phyloP scores from a whole-genome alignment of 371 early-diverging fungal genomes.

The Fennellomyces sp. region DNA sequence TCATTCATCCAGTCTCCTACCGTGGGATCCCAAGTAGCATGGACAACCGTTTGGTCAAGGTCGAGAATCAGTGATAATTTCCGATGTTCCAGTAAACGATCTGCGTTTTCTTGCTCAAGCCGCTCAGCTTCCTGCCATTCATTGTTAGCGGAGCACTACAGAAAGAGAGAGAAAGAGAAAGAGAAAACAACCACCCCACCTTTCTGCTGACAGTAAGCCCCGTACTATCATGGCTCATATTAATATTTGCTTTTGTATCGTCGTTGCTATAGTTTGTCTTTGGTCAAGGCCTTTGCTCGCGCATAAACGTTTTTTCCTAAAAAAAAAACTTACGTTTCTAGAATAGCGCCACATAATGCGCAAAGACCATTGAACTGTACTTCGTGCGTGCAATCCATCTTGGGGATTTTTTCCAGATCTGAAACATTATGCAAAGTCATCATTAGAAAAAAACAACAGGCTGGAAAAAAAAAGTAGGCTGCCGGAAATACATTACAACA shows the following conservation, averaged over 20 bases:
- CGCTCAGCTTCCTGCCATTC: slow-evolving; percentile 74
- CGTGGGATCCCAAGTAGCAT: slow-evolving; percentile 87
- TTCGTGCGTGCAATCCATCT: slow-evolving; percentile 70
- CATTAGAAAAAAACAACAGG: background rate
- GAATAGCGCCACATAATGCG: slow-evolving; percentile 74
- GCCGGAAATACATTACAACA: background rate
- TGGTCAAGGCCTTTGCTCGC: too few species aligned
- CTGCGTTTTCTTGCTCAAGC: slow-evolving; percentile 73
- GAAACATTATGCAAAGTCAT: background rate
- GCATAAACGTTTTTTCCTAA: background rate
- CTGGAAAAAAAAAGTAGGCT: background rate
- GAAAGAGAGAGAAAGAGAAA: background rate
- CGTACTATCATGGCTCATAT: slow-evolving; percentile 78
- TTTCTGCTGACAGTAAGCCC: slow-evolving; percentile 73
- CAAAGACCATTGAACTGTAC: slow-evolving; percentile 85
- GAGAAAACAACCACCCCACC: slow-evolving; percentile 24
- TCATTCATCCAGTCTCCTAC: slow-evolving; percentile 83
- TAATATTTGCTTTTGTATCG: slow-evolving; percentile 48
- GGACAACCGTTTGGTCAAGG: slow-evolving; percentile 99
- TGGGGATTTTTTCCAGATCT: background rate
- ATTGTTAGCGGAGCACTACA: too few species aligned
- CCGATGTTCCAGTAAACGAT: slow-evolving; percentile 64
- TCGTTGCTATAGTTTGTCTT: too few species aligned
- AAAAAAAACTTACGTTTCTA: slow-evolving; percentile 45
- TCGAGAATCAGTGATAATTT: slow-evolving; percentile 97